Percentiles rank a stretch among this genome's conserved stretches.
These are phyloP conservation scores for Pseudozyma sp. DNA, from an alignment of 1,284 basidiomycete genomes.

Conservation along the genomic window DNA sequence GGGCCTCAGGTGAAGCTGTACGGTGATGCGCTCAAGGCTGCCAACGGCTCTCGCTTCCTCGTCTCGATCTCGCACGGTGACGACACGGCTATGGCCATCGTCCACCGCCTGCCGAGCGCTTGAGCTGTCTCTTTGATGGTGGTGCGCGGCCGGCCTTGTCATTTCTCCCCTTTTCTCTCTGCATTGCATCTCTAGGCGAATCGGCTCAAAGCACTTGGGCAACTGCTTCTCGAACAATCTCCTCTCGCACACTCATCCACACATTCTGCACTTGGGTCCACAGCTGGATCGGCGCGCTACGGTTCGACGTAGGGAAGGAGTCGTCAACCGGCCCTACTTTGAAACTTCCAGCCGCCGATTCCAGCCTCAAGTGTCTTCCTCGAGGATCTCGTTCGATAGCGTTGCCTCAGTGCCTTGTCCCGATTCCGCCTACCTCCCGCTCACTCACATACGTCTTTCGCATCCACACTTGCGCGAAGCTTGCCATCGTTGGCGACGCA, in stretches of 20 bases:
- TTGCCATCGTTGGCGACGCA: conserved; percentile 2
- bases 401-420: neutral
- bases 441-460: neutral
- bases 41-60: conserved; percentile 80
- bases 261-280: conserved; percentile 27
- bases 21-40: conserved; percentile 52
- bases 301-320: conserved; percentile 32
- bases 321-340: conserved; percentile 47
- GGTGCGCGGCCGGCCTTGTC: neutral
- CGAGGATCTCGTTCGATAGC: conserved; percentile 10
- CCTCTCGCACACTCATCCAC: neutral
- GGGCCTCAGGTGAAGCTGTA: conserved; percentile 81
- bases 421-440: conserved; percentile 8
- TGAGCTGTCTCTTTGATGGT: conserved; percentile 4
- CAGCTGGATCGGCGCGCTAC: conserved; percentile 34
- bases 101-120: conserved; percentile 55
- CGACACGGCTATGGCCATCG: conserved; percentile 61
- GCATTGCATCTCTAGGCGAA: conserved; percentile 16
- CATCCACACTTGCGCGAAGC: conserved; percentile 1
- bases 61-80: conserved; percentile 85
- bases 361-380: conserved; percentile 21
- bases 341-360: conserved; percentile 24
- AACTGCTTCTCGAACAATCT: conserved; percentile 2
- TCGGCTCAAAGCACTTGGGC: neutral
- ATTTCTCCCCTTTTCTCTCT: neutral